Percentiles rank a stretch among this genome's conserved stretches.
Evolutionary conservation across 768 basidiomycete species (phyloP).

Genomic region (Lepiota subincarnata): DNA sequence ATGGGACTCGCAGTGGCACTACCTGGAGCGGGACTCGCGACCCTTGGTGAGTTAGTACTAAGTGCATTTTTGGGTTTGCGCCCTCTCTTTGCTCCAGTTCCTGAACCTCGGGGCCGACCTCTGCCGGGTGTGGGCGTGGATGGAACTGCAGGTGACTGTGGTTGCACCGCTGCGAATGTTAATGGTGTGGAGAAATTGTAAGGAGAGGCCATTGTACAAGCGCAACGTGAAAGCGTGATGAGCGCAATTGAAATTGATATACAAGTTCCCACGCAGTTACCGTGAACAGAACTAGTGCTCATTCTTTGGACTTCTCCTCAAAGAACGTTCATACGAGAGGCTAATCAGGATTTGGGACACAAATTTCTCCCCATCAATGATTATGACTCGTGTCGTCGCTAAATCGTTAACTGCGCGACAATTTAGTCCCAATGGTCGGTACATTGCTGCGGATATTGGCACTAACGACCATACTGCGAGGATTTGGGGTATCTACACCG

Average conservation of each 20-base stretch:
- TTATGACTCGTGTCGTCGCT: too few relatives aligned
- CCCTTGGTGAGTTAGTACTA: conserved; percentile 27
- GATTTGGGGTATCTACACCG: too few relatives aligned
- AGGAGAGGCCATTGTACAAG: conserved; percentile 4
- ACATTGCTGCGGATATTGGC: too few relatives aligned
- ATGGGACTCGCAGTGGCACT: conserved; percentile 11
- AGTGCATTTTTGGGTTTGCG: conserved; percentile 42
- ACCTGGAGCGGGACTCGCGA: conserved; percentile 17
- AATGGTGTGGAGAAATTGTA: conserved; percentile 9
- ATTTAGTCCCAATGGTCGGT: too few relatives aligned
- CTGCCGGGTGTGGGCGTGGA: conserved; percentile 27
- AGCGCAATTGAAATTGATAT: not conserved
- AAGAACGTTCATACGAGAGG: too few relatives aligned
- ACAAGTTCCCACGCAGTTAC: too few relatives aligned
- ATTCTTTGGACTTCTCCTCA: too few relatives aligned
- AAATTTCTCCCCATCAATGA: too few relatives aligned
- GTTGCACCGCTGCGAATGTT: not conserved
- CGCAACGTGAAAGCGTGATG: not conserved
- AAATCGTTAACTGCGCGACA: too few relatives aligned
- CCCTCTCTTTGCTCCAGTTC: conserved; percentile 39
- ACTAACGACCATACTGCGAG: too few relatives aligned
- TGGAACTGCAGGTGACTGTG: conserved; percentile 5
- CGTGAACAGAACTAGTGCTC: too few relatives aligned
- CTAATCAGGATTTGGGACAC: too few relatives aligned
- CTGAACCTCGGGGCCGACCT: conserved; percentile 29